Evolutionary conservation across 345 rosid species (phyloP).

Genomic region (Garcia nutans): DNA sequence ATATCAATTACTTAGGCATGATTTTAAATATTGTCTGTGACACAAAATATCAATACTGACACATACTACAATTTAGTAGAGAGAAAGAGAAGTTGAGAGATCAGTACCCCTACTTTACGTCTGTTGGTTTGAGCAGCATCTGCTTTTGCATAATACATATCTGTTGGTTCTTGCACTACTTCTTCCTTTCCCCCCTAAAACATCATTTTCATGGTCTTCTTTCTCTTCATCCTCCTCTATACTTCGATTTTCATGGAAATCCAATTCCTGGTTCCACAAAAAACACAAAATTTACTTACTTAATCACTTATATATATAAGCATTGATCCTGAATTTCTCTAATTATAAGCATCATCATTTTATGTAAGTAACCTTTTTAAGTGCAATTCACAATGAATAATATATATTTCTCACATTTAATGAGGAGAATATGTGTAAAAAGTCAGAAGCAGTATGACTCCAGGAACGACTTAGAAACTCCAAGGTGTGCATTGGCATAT

Average conservation of each 20-base stretch:
- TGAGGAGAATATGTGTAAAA: conserved; percentile 2
- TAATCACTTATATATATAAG: too few species aligned
- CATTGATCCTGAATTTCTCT: too few species aligned
- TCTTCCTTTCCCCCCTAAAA: neutral
- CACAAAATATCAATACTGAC: too few species aligned
- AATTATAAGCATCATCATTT: too few species aligned
- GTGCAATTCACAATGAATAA: too few species aligned
- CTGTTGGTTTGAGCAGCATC: neutral
- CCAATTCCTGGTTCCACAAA: neutral
- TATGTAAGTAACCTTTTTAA: neutral
- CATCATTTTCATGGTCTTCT: neutral
- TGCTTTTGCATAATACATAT: neutral
- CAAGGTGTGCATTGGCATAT: conserved; percentile 6
- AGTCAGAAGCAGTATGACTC: conserved; percentile 8
- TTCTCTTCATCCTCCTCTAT: neutral
- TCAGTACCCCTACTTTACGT: neutral
- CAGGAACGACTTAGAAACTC: conserved; percentile 10
- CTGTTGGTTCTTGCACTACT: neutral
- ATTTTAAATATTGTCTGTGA: too few species aligned
- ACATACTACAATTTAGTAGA: too few species aligned
- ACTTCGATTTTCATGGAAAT: neutral
- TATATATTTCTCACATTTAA: neutral
- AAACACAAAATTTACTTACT: neutral
- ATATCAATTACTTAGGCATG: too few species aligned
- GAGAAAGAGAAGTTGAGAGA: neutral